A percentile compares a stretch with the other conserved stretches of the same genome.
Evolutionary conservation across 164 flowering plant genomes (phyloP).

Genomic region (Aristolochia californica): DNA sequence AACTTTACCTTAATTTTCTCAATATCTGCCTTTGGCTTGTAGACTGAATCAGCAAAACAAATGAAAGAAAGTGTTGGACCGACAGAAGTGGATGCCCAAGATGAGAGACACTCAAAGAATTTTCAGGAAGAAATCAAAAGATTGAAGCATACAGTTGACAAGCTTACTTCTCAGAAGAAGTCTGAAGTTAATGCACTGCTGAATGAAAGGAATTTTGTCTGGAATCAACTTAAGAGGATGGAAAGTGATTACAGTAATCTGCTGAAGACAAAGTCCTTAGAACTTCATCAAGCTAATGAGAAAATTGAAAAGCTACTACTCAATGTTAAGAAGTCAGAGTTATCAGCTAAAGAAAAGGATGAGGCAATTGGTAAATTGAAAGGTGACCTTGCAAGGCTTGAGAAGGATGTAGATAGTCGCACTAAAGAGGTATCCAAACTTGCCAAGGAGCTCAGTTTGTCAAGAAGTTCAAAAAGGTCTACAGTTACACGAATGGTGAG

Average conservation of each 20-base stretch:
- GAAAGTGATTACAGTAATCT: slow-evolving; percentile 36
- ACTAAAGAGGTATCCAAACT: slow-evolving; percentile 41
- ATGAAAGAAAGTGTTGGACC: slow-evolving; percentile 5
- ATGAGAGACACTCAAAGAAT: slow-evolving; percentile 7
- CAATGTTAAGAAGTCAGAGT: slow-evolving; percentile 41
- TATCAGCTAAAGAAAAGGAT: slow-evolving; percentile 48
- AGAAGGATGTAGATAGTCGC: slow-evolving; percentile 25
- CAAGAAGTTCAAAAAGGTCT: slow-evolving; percentile 25
- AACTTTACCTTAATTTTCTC: too few relatives aligned
- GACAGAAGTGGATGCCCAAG: slow-evolving; percentile 9
- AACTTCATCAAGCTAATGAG: slow-evolving; percentile 43
- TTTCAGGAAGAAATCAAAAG: slow-evolving; percentile 36
- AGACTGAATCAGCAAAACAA: slow-evolving; percentile 19
- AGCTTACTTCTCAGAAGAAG: slow-evolving; percentile 32
- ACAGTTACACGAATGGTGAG: slow-evolving; percentile 32
- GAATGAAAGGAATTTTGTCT: slow-evolving; percentile 60
- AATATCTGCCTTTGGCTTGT: background rate
- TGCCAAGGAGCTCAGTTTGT: slow-evolving; percentile 35
- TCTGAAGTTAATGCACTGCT: slow-evolving; percentile 54
- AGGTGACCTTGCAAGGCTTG: slow-evolving; percentile 33
- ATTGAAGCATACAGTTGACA: slow-evolving; percentile 38
- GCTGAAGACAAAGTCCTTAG: slow-evolving; percentile 26
- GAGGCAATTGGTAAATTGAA: slow-evolving; percentile 20
- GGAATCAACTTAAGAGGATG: slow-evolving; percentile 63
- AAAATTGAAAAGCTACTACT: slow-evolving; percentile 35